Evolutionary conservation across 2,329 filamentous ascomycete species (phyloP).

Genomic region (Zalaria sp.): DNA sequence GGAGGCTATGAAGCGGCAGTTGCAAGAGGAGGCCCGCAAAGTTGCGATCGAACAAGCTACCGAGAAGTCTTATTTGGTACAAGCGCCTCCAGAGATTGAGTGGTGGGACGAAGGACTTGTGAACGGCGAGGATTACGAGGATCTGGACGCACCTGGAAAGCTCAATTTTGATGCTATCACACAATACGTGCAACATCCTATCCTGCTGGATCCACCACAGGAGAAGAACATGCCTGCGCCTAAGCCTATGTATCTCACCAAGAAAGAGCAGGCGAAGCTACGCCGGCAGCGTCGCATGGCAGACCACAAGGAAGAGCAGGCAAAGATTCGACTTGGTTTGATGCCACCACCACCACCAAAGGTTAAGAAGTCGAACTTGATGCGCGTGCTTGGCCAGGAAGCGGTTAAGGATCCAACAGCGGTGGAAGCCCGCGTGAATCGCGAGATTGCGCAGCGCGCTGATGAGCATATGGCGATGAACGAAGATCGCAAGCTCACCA

Average conservation of each 20-base stretch:
- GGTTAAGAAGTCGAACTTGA: slow-evolving; percentile 93
- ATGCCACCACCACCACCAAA: slow-evolving; percentile 86
- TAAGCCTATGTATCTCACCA: slow-evolving; percentile 86
- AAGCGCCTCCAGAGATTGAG: slow-evolving; percentile 74
- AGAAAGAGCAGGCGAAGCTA: slow-evolving; percentile 81
- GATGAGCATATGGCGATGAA: slow-evolving; percentile 66
- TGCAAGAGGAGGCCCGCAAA: slow-evolving; percentile 74
- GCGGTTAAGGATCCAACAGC: slow-evolving; percentile 93
- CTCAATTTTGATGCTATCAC: slow-evolving; percentile 52
- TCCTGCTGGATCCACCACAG: slow-evolving; percentile 80
- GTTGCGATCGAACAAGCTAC: slow-evolving; percentile 90
- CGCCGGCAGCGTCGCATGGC: slow-evolving; percentile 82
- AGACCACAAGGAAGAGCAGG: slow-evolving; percentile 89
- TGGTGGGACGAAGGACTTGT: slow-evolving; percentile 96
- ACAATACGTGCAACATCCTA: slow-evolving; percentile 81
- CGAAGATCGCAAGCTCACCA: slow-evolving; percentile 73
- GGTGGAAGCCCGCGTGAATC: slow-evolving; percentile 85
- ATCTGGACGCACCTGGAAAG: slow-evolving; percentile 38
- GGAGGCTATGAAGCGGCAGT: slow-evolving; percentile 88
- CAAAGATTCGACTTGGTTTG: slow-evolving; percentile 83
- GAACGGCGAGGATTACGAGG: slow-evolving; percentile 54
- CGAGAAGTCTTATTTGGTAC: slow-evolving; percentile 79
- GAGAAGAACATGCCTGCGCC: slow-evolving; percentile 65
- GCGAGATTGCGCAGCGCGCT: slow-evolving; percentile 78
- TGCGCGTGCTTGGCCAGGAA: slow-evolving; percentile 88